Evolutionary conservation across 106 monocot genomes (phyloP), one percentile per base, ranked within the genome.

Genomic region (Ottelia alismoides): DNA sequence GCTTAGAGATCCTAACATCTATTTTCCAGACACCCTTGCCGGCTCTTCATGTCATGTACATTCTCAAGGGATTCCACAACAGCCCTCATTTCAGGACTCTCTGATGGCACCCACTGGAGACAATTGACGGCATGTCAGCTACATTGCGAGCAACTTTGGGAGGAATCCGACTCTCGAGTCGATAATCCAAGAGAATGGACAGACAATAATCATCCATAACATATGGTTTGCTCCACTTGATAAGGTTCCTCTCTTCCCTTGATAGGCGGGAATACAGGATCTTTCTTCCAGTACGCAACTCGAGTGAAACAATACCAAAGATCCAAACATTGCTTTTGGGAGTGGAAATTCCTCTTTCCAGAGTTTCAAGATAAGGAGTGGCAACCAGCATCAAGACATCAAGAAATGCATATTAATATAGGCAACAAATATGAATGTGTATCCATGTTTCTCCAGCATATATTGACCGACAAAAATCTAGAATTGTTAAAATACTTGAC

Each of bases 251-350:
- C 47, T 82, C 81, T 71, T 92, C 83, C 51, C 69, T 92, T 6
- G 75, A 67, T 25, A 60, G 69, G 19, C 62, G 64, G 12, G 45
- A 26, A 44, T 82, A 75, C 28, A 71, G 64, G 50, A 79, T 74
- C 53, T 65, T 82, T 55, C 85, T 67, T 20, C 92, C 78, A 10
- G 85, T 82, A 1, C 82, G 68, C 28, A 92, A 35, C 51, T 92
- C 85, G 6, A 92, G 70, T 1, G 85, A 73, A 35, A 92, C 65
- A 30, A 92, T 56, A 1, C 92, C 85, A 53, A 81, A 92, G 54
- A 75, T 76, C 70, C 73, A 84, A 2, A 92, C 78, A 19, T 82
- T 92, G 64, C 85, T 85, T 57, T 85, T 85, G 12, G 82, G 82
- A 18, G 85, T 91, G 9, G 85, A 67, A 25, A 81, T 49, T 45